Evolutionary conservation across 2,329 filamentous ascomycete species (phyloP).

Genomic region (Cordyceps farinosa): DNA sequence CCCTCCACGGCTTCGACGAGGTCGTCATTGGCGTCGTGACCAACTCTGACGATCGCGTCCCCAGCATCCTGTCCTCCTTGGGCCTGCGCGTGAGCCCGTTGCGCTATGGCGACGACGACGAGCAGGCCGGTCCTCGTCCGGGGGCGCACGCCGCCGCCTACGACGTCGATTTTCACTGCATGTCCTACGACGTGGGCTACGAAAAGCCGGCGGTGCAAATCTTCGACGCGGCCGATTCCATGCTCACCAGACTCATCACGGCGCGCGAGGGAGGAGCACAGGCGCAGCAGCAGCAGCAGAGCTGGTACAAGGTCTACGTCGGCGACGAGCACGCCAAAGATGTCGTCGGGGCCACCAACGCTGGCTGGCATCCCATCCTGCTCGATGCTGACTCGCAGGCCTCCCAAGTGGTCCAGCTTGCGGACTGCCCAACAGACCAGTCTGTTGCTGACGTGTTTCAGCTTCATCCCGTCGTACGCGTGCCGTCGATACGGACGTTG

Average conservation of each 20-base stretch:
- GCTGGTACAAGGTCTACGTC: constrained; percentile 47
- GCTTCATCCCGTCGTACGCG: constrained; percentile 18
- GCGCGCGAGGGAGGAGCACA: constrained; percentile 17
- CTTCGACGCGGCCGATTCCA: constrained; percentile 50
- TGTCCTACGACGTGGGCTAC: constrained; percentile 60
- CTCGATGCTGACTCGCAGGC: constrained; percentile 20
- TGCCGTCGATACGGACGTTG: constrained; percentile 20
- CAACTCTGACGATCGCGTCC: constrained; percentile 61
- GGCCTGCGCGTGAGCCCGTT: constrained; percentile 45
- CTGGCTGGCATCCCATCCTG: constrained; percentile 26
- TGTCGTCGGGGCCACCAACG: constrained; percentile 40
- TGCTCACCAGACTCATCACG: constrained; percentile 35
- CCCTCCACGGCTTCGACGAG: constrained; percentile 28
- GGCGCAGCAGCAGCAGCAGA: constrained; percentile 21
- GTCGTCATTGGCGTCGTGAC: constrained; percentile 56
- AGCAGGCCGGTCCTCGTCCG: neutral
- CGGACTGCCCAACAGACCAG: constrained; percentile 10
- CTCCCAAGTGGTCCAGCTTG: constrained; percentile 10
- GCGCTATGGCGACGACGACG: constrained; percentile 25
- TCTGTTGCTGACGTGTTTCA: constrained; percentile 19
- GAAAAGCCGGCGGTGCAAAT: constrained; percentile 57
- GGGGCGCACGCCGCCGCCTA: constrained; percentile 17
- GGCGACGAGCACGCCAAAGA: constrained; percentile 53
- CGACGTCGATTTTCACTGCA: constrained; percentile 53
- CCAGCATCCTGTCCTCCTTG: constrained; percentile 49